Conservation (phyloP, 1,284 basidiomycete genomes). For the Kalmanozyma brasiliensis region DNA sequence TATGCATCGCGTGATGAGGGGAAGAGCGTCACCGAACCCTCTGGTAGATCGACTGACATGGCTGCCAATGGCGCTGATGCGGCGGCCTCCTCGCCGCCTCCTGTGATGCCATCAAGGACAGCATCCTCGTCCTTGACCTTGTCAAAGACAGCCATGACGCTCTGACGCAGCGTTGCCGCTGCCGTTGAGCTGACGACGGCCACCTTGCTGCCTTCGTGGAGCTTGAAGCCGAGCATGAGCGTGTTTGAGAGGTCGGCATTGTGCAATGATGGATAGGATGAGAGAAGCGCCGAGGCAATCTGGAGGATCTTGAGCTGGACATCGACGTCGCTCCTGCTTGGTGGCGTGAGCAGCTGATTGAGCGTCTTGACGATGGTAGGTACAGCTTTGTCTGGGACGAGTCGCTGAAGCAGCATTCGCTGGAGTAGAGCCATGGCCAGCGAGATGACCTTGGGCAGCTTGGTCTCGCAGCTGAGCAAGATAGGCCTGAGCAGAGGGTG, state of each 20-base stretch:
- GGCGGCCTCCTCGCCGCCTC: constrained; percentile 61
- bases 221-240: constrained; percentile 87
- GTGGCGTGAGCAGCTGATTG: constrained; percentile 53
- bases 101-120: constrained; percentile 60
- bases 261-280: constrained; percentile 57
- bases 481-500: constrained; percentile 87
- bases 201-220: constrained; percentile 88
- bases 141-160: constrained; percentile 97
- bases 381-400: constrained; percentile 69
- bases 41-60: constrained; percentile 57
- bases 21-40: constrained; percentile 71
- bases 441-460: constrained; percentile 90
- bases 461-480: constrained; percentile 91
- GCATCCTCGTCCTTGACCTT: constrained; percentile 85
- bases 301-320: constrained; percentile 66
- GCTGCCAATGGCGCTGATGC: constrained; percentile 60
- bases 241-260: constrained; percentile 70
- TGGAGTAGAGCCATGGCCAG: constrained; percentile 91
- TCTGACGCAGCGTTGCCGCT: constrained; percentile 91
- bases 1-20: constrained; percentile 88
- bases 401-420: constrained; percentile 85
- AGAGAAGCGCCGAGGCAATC: constrained; percentile 59
- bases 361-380: constrained; percentile 46
- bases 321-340: constrained; percentile 59
- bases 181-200: constrained; percentile 97